A percentile compares a stretch with the other conserved stretches of the same genome.
These are phyloP conservation scores for Geotrichum fermentans DNA, from an alignment of 1,139 yeast species.

Conservation along the genomic window DNA sequence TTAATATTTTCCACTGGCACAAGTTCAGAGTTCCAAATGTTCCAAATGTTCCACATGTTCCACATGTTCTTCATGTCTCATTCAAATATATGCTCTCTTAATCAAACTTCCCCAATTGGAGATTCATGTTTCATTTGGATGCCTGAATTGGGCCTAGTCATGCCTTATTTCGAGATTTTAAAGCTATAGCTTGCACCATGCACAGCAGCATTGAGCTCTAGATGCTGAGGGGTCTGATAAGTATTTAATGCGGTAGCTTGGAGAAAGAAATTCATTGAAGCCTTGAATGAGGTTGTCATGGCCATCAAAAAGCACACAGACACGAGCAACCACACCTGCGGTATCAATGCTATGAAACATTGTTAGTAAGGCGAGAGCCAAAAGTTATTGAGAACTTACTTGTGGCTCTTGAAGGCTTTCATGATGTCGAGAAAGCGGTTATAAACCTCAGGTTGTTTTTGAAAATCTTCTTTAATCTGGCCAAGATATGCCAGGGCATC, in stretches of 20 bases:
- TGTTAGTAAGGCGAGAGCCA: slow-evolving; percentile 4
- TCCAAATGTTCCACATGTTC: too few relatives aligned
- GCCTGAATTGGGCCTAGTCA: too few relatives aligned
- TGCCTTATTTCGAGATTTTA: too few relatives aligned
- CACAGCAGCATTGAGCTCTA: too few relatives aligned
- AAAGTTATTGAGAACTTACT: slow-evolving; percentile 40
- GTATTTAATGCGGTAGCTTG: slow-evolving; percentile 92
- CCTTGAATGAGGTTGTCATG: slow-evolving; percentile 94
- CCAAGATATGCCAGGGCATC: slow-evolving; percentile 94
- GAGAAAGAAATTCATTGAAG: slow-evolving; percentile 93
- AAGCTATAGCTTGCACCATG: too few relatives aligned
- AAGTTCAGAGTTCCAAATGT: too few relatives aligned
- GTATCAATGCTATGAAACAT: slow-evolving; percentile 65
- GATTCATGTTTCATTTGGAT: too few relatives aligned
- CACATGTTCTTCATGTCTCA: too few relatives aligned
- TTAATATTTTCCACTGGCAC: too few relatives aligned
- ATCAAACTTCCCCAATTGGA: too few relatives aligned
- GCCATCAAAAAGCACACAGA: slow-evolving; percentile 82
- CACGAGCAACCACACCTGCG: slow-evolving; percentile 96
- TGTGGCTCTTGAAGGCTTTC: slow-evolving; percentile 96
- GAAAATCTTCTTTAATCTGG: slow-evolving; percentile 90
- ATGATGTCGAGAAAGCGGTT: slow-evolving; percentile 93
- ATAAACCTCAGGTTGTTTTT: slow-evolving; percentile 89
- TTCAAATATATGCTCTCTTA: too few relatives aligned
- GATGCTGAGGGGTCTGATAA: slow-evolving; percentile 82